These are phyloP conservation scores for Russula compacta DNA, from an alignment of 768 basidiomycete genomes.

Conservation along the genomic window DNA sequence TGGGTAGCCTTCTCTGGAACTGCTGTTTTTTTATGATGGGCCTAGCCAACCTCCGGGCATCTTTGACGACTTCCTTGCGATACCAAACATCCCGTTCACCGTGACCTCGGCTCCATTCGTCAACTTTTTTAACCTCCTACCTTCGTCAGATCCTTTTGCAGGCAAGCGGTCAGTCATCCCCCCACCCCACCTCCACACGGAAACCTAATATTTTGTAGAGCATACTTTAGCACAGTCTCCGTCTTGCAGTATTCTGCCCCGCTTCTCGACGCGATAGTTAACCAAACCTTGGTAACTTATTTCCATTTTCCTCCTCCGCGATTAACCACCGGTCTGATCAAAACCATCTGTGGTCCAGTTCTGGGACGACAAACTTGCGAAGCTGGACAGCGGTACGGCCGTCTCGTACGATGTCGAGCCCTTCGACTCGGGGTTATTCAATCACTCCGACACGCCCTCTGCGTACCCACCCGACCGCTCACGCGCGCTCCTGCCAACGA, in stretches of 20 bases:
- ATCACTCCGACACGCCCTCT: conserved; percentile 1
- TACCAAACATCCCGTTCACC: not conserved
- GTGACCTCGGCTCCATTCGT: not conserved
- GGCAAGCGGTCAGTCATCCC: not conserved
- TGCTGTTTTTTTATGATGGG: conserved; percentile 22
- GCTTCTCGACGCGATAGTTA: not conserved
- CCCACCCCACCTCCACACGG: not conserved
- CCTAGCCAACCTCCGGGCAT: conserved; percentile 18
- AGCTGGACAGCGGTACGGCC: not conserved
- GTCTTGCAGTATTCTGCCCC: not conserved
- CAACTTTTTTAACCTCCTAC: not conserved
- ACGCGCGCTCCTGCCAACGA: conserved; percentile 12
- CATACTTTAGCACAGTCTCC: conserved; percentile 1
- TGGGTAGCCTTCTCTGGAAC: not conserved
- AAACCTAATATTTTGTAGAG: not conserved
- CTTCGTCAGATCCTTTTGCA: not conserved
- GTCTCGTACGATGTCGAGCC: conserved; percentile 14
- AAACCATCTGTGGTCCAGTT: not conserved
- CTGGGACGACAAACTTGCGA: not conserved
- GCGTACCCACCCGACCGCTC: conserved; percentile 20
- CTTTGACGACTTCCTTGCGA: conserved; percentile 18
- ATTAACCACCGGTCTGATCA: not conserved
- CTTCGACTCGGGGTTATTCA: conserved; percentile 9
- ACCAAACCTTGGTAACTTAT: conserved; percentile 3
- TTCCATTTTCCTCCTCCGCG: no score